These are phyloP conservation scores for Cochlearia excelsa DNA, from an alignment of 345 rosid genomes.

Conservation along the genomic window DNA sequence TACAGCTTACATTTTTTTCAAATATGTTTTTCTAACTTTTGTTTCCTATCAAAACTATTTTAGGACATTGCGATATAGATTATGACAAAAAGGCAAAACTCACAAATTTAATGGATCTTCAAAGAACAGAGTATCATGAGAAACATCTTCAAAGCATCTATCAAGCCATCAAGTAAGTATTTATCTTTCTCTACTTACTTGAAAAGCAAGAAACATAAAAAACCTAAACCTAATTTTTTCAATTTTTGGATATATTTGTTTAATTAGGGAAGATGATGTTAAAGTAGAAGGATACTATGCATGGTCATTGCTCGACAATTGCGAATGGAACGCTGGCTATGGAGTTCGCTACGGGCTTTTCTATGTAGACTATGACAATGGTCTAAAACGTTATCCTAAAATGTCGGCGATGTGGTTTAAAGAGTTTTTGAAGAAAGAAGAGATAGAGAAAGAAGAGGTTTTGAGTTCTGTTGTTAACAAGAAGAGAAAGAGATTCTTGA, in stretches of 20 bases:
- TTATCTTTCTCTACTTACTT: background rate
- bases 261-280: conserved; percentile 40
- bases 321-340: conserved; percentile 56
- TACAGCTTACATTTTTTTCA: too few species aligned
- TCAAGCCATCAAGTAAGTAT: conserved; percentile 29
- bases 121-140: conserved; percentile 28
- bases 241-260: background rate
- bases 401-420: conserved; percentile 60
- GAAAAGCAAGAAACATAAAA: background rate
- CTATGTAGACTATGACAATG: conserved; percentile 49
- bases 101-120: conserved; percentile 28
- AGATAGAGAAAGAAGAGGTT: conserved; percentile 15
- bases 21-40: too few species aligned
- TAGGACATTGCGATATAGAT: conserved; percentile 24
- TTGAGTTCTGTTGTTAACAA: conserved; percentile 1
- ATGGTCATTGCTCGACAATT: conserved; percentile 56
- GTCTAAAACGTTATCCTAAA: conserved; percentile 53
- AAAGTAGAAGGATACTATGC: conserved; percentile 50
- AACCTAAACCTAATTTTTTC: background rate
- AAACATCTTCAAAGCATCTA: conserved; percentile 25
- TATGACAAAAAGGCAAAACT: conserved; percentile 27
- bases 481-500: conserved; percentile 31
- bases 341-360: conserved; percentile 45
- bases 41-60: background rate
- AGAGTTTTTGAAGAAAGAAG: conserved; percentile 37